These are phyloP conservation scores for Boehmeria nivea DNA, from an alignment of 306 rosid species.

Conservation along the genomic window DNA sequence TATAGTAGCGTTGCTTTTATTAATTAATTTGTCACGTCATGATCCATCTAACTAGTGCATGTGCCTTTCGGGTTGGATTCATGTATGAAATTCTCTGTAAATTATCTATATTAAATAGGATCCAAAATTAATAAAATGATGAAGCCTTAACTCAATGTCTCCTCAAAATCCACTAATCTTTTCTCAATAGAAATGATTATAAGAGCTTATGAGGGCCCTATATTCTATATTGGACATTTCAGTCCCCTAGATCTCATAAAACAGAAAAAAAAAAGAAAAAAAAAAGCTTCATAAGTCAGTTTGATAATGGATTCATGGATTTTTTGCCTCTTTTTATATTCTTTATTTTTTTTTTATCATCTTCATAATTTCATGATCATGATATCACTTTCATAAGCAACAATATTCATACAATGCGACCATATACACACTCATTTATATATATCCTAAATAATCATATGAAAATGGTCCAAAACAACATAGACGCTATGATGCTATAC, in stretches of 20 bases:
- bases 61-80: conserved; percentile 4
- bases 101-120: neutral
- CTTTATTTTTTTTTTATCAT: too few species aligned
- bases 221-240: neutral
- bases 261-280: neutral
- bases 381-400: neutral
- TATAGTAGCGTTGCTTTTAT: neutral
- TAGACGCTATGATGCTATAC: too few species aligned
- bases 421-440: neutral
- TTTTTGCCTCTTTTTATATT: too few species aligned
- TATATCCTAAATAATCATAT: too few species aligned
- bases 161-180: neutral
- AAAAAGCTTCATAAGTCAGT: too few species aligned
- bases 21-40: neutral
- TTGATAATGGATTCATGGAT: too few species aligned
- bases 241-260: neutral
- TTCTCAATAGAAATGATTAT: neutral
- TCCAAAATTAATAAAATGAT: neutral
- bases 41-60: conserved; percentile 6
- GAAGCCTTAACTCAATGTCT: neutral
- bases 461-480: neutral
- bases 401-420: too few species aligned
- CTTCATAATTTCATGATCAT: too few species aligned
- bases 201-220: too few species aligned
- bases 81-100: neutral